A percentile compares a stretch with the other conserved stretches of the same genome.
phyloP scores from a whole-genome alignment of 108 stramenopile species.

The Pelagomonas calceolata region DNA sequence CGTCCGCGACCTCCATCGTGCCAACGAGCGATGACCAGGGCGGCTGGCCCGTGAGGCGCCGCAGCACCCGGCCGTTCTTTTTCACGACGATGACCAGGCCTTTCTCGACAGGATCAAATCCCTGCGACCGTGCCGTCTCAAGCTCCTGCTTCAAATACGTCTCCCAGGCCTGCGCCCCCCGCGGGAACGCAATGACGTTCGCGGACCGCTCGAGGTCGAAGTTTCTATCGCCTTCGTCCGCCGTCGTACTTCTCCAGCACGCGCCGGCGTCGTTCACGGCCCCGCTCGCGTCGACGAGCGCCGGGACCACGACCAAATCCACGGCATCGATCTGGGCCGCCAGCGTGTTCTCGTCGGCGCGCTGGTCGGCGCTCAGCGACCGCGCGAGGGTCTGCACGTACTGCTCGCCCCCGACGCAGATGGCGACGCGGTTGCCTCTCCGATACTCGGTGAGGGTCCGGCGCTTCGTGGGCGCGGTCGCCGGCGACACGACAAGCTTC shows the following conservation, averaged over 20 bases:
- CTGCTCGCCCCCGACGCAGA: slow-evolving; percentile 55
- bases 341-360: slow-evolving; percentile 55
- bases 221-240: slow-evolving; percentile 39
- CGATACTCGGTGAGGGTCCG: slow-evolving; percentile 46
- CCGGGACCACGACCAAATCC: slow-evolving; percentile 60
- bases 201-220: slow-evolving; percentile 50
- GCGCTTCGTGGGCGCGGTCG: slow-evolving; percentile 17
- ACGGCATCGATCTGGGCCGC: slow-evolving; percentile 39
- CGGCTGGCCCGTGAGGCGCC: slow-evolving; percentile 61
- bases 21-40: slow-evolving; percentile 47
- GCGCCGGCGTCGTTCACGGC: slow-evolving; percentile 29
- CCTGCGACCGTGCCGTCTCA: slow-evolving; percentile 54
- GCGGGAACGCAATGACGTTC: slow-evolving; percentile 51
- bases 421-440: slow-evolving; percentile 49
- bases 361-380: slow-evolving; percentile 57
- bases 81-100: slow-evolving; percentile 62
- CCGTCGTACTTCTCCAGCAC: slow-evolving; percentile 36
- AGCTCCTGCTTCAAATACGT: slow-evolving; percentile 56
- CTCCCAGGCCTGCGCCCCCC: slow-evolving; percentile 42
- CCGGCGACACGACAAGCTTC: slow-evolving; percentile 49
- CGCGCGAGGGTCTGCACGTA: slow-evolving; percentile 54
- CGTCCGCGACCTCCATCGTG: slow-evolving; percentile 66
- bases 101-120: slow-evolving; percentile 61
- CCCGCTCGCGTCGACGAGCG: slow-evolving; percentile 33
- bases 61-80: slow-evolving; percentile 66